Evolutionary conservation across 23 red algal genomes (phyloP).

Genomic region (Gracilaria vermiculophylla): DNA sequence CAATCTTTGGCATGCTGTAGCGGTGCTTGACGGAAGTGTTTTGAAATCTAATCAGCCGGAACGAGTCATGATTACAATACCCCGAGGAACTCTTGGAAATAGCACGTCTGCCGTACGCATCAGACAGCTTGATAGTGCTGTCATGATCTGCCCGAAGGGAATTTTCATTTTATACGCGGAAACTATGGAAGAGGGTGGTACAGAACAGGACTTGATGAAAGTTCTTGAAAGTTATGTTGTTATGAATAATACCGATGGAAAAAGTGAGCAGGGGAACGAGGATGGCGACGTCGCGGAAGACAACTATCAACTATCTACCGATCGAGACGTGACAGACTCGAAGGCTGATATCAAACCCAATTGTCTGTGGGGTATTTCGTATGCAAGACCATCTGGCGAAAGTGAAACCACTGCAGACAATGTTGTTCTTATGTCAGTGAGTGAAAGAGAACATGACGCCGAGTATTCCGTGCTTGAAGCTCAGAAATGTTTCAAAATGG

Average conservation of each 20-base stretch:
- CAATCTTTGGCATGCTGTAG: background rate
- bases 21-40: conserved; percentile 34
- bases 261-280: background rate
- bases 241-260: background rate
- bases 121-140: conserved; percentile 7
- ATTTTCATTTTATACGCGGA: conserved; percentile 22
- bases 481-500: conserved; percentile 23
- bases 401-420: background rate
- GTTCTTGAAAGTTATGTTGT: conserved; percentile 8
- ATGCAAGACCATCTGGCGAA: background rate
- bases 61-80: conserved; percentile 40
- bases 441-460: conserved; percentile 22
- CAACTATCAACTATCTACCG: background rate
- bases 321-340: background rate
- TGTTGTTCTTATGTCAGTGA: background rate
- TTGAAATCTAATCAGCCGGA: background rate
- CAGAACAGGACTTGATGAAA: background rate
- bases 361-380: conserved; percentile 48
- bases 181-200: background rate
- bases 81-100: conserved; percentile 8
- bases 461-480: conserved; percentile 7
- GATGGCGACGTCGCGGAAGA: background rate
- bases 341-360: conserved; percentile 2
- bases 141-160: conserved; percentile 8
- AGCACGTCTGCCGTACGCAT: background rate